These are phyloP conservation scores for apple (Malus domestica) DNA, from an alignment of 306 rosid species.

Conservation along the genomic window DNA sequence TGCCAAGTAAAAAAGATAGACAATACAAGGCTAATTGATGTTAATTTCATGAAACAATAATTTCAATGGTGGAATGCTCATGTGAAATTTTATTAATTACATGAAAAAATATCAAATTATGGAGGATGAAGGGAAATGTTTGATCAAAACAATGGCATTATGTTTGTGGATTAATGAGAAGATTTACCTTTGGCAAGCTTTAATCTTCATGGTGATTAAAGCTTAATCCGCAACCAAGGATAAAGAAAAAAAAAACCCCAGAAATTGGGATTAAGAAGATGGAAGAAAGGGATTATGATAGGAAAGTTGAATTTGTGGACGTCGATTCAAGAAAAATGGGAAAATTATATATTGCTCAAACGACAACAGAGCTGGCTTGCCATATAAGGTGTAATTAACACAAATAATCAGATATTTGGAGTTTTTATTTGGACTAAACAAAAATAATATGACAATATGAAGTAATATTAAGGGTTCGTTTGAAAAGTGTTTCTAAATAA, in stretches of 20 bases:
- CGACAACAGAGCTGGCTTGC: background rate
- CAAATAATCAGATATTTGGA: background rate
- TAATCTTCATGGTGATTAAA: constrained; percentile 1
- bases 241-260: background rate
- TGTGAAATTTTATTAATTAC: background rate
- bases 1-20: no score
- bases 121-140: background rate
- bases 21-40: no score
- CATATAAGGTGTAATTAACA: background rate
- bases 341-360: background rate
- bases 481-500: no score
- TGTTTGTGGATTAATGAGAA: background rate
- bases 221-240: background rate
- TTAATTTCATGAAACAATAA: background rate
- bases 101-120: background rate
- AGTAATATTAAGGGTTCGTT: background rate
- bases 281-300: background rate
- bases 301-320: background rate
- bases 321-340: background rate
- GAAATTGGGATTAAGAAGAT: background rate
- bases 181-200: background rate
- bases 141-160: background rate
- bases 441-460: background rate
- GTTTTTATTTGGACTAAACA: background rate
- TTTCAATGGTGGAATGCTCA: background rate